Evolutionary conservation across 148 eudicot genomes (phyloP).

Genomic region (Rhododendron ovatum): DNA sequence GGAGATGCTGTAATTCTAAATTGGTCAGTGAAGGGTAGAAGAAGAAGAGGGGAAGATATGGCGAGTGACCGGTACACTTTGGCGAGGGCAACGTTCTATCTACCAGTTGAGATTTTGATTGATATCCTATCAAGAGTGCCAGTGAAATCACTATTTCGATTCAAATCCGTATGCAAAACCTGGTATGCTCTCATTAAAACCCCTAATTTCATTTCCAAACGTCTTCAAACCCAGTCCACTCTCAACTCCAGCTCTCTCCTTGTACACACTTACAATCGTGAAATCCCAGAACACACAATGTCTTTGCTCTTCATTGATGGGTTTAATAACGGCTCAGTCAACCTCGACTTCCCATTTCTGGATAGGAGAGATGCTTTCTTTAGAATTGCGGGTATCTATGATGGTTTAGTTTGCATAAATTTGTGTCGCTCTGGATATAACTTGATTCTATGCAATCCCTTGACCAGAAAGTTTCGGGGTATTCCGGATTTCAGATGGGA

Average conservation of each 20-base stretch:
- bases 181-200: background rate
- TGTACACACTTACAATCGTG: no score
- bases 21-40: no score
- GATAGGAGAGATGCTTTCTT: background rate
- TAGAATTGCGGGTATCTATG: background rate
- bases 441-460: background rate
- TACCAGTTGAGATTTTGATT: background rate
- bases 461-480: background rate
- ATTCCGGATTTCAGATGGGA: no score
- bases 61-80: background rate
- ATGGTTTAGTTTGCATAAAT: background rate
- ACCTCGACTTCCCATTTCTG: background rate
- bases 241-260: no score
- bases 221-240: background rate
- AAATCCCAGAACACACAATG: background rate
- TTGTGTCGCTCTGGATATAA: background rate
- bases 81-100: background rate
- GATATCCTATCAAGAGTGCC: background rate
- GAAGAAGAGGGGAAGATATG: background rate
- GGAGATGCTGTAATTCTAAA: no score
- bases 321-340: background rate
- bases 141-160: conserved; percentile 2
- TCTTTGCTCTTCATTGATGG: no score
- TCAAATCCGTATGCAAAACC: background rate
- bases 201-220: background rate